phyloP scores from a whole-genome alignment of 805 yeast species.

The Candida sithepensis region DNA sequence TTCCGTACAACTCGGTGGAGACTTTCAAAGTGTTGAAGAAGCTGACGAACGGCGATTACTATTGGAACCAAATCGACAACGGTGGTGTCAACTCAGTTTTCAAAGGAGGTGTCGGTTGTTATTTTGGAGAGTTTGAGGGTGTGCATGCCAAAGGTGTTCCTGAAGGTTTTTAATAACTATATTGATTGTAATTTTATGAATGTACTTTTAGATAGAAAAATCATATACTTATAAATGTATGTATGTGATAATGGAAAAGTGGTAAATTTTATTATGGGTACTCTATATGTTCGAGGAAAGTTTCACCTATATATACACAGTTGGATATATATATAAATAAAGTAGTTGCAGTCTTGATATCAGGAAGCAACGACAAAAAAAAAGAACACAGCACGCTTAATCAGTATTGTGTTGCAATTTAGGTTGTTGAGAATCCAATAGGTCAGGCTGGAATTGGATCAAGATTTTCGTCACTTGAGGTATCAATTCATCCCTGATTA shows the following conservation, averaged over 20 bases:
- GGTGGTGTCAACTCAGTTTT: constrained; percentile 38
- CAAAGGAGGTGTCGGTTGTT: constrained; percentile 38
- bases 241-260: constrained; percentile 59
- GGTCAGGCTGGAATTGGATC: constrained; percentile 57
- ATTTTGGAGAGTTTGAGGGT: constrained; percentile 35
- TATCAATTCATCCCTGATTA: constrained; percentile 44
- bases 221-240: too few species aligned
- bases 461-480: constrained; percentile 50
- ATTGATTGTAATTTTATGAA: background rate
- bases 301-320: too few species aligned
- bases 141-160: constrained; percentile 85
- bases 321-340: too few species aligned
- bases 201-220: constrained; percentile 12
- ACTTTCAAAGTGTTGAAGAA: constrained; percentile 64
- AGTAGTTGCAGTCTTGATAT: too few species aligned
- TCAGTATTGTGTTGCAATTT: constrained; percentile 55
- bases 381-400: too few species aligned
- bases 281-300: background rate
- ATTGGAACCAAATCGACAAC: constrained; percentile 48
- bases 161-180: constrained; percentile 57
- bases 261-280: constrained; percentile 8
- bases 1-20: constrained; percentile 81
- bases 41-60: constrained; percentile 50
- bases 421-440: constrained; percentile 57
- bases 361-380: too few species aligned